Conservation (phyloP, 2,329 filamentous ascomycete genomes). For the Lecanosticta acicola region DNA sequence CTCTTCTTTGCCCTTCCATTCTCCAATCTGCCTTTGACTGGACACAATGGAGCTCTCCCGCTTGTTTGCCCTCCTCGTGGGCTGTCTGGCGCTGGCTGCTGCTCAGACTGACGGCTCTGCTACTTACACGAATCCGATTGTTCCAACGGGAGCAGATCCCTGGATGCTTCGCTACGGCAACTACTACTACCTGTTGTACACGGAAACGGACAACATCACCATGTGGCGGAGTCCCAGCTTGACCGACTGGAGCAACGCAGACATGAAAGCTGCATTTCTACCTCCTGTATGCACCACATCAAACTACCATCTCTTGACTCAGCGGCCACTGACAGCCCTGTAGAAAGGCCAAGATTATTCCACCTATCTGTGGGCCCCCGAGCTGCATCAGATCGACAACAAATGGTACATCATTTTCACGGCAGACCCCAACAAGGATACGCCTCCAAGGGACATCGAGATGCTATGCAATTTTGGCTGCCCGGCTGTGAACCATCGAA, state of each 20-base stretch:
- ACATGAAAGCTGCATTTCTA: constrained; percentile 39
- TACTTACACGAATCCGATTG: constrained; percentile 44
- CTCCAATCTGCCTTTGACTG: neutral
- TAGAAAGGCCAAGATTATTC: constrained; percentile 39
- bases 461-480: constrained; percentile 42
- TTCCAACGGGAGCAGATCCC: constrained; percentile 42
- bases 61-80: constrained; percentile 8
- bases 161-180: constrained; percentile 40
- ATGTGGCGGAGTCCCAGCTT: constrained; percentile 38
- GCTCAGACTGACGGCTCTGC: constrained; percentile 20
- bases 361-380: constrained; percentile 48
- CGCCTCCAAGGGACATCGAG: constrained; percentile 43
- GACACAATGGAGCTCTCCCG: constrained; percentile 1
- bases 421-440: constrained; percentile 44
- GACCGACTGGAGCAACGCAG: constrained; percentile 43
- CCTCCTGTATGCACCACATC: constrained; percentile 31
- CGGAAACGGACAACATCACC: constrained; percentile 41
- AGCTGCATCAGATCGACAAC: constrained; percentile 44
- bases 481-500: constrained; percentile 46
- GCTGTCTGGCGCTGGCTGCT: constrained; percentile 8
- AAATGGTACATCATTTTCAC: constrained; percentile 52
- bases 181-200: constrained; percentile 44
- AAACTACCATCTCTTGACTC: neutral
- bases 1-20: neutral
- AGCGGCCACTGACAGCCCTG: constrained; percentile 1